Evolutionary conservation across 345 rosid species (phyloP).

Genomic region (Dipteronia dyeriana): DNA sequence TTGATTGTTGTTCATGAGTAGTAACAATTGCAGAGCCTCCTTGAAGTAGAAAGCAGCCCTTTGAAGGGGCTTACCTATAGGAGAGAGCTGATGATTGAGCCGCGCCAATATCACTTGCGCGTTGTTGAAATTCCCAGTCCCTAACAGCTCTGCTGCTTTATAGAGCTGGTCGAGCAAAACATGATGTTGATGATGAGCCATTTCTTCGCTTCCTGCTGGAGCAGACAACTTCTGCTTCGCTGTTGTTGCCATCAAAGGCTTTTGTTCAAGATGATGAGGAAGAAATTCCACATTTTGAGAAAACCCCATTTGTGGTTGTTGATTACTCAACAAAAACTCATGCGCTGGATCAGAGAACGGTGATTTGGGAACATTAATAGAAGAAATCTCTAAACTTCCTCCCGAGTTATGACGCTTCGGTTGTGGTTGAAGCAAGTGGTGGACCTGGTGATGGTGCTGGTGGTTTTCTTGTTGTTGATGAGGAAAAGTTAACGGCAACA

Average conservation of each 20-base stretch:
- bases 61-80: conserved; percentile 52
- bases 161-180: conserved; percentile 50
- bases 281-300: conserved; percentile 41
- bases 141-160: conserved; percentile 56
- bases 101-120: conserved; percentile 98
- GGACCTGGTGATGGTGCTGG: conserved; percentile 27
- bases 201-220: conserved; percentile 24
- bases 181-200: conserved; percentile 33
- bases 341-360: conserved; percentile 39
- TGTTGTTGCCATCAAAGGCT: conserved; percentile 31
- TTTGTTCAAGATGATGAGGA: conserved; percentile 32
- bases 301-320: conserved; percentile 33
- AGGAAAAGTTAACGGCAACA: conserved; percentile 32
- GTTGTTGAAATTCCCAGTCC: conserved; percentile 57
- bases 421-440: conserved; percentile 40
- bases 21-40: conserved; percentile 58
- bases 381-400: conserved; percentile 31
- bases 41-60: conserved; percentile 65
- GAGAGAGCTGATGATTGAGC: conserved; percentile 83
- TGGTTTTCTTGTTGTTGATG: conserved; percentile 28
- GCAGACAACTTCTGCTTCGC: conserved; percentile 34
- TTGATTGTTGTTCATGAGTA: conserved; percentile 36
- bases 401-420: conserved; percentile 46
- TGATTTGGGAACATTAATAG: conserved; percentile 35
- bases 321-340: conserved; percentile 34